Evolutionary conservation across 73 alveolate species (phyloP), one percentile per base, ranked within the genome.

Genomic region (Paramecium bursaria): DNA sequence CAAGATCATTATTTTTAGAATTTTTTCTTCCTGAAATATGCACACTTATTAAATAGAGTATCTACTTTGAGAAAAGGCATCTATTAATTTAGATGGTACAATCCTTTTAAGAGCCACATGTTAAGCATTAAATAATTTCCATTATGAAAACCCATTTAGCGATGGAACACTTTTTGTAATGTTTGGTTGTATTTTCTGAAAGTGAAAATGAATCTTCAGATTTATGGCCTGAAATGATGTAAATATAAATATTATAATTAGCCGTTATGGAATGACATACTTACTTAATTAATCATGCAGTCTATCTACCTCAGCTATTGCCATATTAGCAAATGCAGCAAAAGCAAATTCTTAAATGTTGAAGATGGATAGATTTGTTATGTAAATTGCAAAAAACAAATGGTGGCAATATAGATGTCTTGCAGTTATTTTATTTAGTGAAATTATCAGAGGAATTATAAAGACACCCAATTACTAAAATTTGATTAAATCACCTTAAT

Each of bases 381-480:
- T 50, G 7, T 35, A 50, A 0, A 49, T 75, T 4, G 25, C 88
- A 10, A 50, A 75, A 50, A 48, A 75, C 21, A 25, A 55, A 75
- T 75, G 88, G 88, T 75, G 88, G 88, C 39, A 75, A 75, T 46
- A 61, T 46, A 52, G 74, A 27, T 75, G 88, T 51, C 48, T 75
- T 6, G 54, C 77, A 13, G 50, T 75, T 17, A 75, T 75, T n/a
- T 46, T 75, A 11, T 75, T 75, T 29, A 57, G 76, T 57, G 76
- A 57, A 57, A 57, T 57, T 48, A 57, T 57, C 17, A 23, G 76
- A 26, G 51, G 35, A 57, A 11, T 57, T 13, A 57, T 57, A 2
- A 57, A 57, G 39, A 57, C 76, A 3, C 50, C 76, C 26, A 57
- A 57, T 29, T 57, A 57, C 3, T 57, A 57, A n/a, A 57, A 57